Evolutionary conservation across 2,329 filamentous ascomycete species (phyloP), one percentile per base, ranked within the genome.

Genomic region (Verticillium zaregamsianum): DNA sequence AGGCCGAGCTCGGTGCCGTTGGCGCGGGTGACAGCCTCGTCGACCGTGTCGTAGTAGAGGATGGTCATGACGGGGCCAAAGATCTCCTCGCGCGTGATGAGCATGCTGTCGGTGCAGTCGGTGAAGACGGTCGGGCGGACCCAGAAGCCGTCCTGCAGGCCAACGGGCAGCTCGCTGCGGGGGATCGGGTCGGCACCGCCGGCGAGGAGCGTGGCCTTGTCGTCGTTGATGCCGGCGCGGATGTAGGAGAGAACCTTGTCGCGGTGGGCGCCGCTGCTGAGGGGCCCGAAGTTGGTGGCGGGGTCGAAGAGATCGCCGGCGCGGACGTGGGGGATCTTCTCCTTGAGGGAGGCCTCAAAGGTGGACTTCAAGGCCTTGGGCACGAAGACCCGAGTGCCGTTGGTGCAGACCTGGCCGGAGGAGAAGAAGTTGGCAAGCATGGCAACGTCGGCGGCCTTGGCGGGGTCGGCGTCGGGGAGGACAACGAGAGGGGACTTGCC

Each of bases 381-480:
- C 3, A 97, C 83, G 72, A 96, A 96, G 37, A 96, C 92, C 12
- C 93, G 84, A 1, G 93, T 96, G 58, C 93, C 93, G 73, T 96
- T 96, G 58, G 93, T 96, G 82, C 93, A 97, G 58, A 96, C 92
- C 76, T 97, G 93, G 33, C 93, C 93, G 0, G 90, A 91, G 67
- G 90, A 93, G 81, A 91, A 96, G 79, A 96, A 96, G 76, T 96
- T 96, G 68, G 92, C 93, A 82, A 96, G 92, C 90, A 96, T 93
- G 65, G 92, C 92, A 33, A 91, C 90, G 70, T 96, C 89, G 37
- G 92, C 93, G n/a, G 93, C 93, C 69, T 86, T 86, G 55, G 91
- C 88, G 23, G 94, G 75, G 59, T 92, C 86, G 17, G 90, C 90
- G 70, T 96, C 92, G 1, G 91, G 90, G 1, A 96, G 85, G 56